These are phyloP conservation scores for Thyridium curvatum DNA, from an alignment of 2,329 filamentous ascomycete genomes.

Conservation along the genomic window DNA sequence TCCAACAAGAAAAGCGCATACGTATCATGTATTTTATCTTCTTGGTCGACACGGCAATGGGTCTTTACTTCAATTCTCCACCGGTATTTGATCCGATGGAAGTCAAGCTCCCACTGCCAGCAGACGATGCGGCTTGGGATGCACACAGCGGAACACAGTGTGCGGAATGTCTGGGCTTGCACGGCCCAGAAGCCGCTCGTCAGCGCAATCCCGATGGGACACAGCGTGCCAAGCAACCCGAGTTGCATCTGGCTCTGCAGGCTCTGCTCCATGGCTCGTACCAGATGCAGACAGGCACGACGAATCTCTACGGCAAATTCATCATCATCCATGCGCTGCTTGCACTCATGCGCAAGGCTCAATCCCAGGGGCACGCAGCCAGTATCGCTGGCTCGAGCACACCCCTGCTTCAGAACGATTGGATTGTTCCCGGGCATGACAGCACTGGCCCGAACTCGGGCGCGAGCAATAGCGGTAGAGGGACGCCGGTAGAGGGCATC, in stretches of 20 bases:
- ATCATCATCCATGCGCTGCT: constrained; percentile 65
- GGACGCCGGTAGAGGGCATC: constrained; percentile 36
- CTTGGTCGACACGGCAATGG: constrained; percentile 57
- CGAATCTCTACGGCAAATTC: constrained; percentile 69
- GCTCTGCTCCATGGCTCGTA: constrained; percentile 53
- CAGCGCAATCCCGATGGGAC: constrained; percentile 56
- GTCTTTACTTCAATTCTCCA: constrained; percentile 65
- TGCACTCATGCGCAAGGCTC: constrained; percentile 46
- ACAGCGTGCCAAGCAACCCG: constrained; percentile 56
- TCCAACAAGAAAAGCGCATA: constrained; percentile 64
- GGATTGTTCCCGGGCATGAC: constrained; percentile 32
- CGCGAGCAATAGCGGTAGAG: constrained; percentile 36
- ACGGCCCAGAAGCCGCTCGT: constrained; percentile 49
- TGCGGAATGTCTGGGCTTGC: constrained; percentile 57
- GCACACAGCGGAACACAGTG: constrained; percentile 53
- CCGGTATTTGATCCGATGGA: constrained; percentile 59
- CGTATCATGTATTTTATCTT: constrained; percentile 61
- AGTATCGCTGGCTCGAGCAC: constrained; percentile 39
- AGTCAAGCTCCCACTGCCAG: constrained; percentile 60
- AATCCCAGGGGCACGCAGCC: constrained; percentile 30
- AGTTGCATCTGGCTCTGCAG: constrained; percentile 54
- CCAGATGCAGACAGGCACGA: constrained; percentile 57
- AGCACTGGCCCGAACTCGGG: constrained; percentile 33
- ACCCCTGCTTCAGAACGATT: constrained; percentile 53
- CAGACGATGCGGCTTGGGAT: constrained; percentile 70